A percentile compares a stretch with the other conserved stretches of the same genome.
These are phyloP conservation scores for Hypomyces perniciosus DNA, from an alignment of 2,329 filamentous ascomycete genomes.

Conservation along the genomic window DNA sequence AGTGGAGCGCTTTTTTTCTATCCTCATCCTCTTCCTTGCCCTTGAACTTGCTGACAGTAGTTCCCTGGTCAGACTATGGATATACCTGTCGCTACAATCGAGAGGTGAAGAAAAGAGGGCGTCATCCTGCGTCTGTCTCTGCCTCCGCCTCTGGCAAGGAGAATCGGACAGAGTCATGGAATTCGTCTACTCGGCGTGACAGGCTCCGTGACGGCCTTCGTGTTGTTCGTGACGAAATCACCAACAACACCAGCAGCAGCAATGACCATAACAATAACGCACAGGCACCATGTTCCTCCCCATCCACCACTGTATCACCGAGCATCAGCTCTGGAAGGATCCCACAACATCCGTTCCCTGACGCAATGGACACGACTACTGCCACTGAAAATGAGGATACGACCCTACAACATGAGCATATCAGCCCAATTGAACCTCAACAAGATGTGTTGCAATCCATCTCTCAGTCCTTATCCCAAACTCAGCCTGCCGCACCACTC, in stretches of 20 bases:
- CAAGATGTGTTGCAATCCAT: constrained; percentile 6
- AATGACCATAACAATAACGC: constrained; percentile 1
- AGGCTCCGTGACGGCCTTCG: constrained; percentile 2
- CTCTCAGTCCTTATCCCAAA: constrained; percentile 3
- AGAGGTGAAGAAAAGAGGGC: constrained; percentile 32
- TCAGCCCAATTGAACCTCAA: neutral
- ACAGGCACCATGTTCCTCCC: constrained; percentile 5
- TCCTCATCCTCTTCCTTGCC: neutral
- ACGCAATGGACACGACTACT: neutral
- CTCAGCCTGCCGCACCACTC: constrained; percentile 14
- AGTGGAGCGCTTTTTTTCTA: neutral
- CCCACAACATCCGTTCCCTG: constrained; percentile 1
- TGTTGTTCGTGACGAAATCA: neutral
- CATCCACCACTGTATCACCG: constrained; percentile 1
- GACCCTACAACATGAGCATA: neutral
- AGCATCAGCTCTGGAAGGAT: constrained; percentile 7
- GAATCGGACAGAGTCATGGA: constrained; percentile 7
- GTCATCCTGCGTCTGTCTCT: constrained; percentile 23
- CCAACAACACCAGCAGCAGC: neutral
- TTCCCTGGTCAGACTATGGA: constrained; percentile 27
- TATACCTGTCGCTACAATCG: constrained; percentile 33
- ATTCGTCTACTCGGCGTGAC: constrained; percentile 3
- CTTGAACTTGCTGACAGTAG: neutral
- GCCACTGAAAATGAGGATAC: constrained; percentile 1
- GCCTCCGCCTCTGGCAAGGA: neutral